Evolutionary conservation across 129 eudicot genomes (phyloP).

Genomic region (Pseudognaphalium luteoalbum): DNA sequence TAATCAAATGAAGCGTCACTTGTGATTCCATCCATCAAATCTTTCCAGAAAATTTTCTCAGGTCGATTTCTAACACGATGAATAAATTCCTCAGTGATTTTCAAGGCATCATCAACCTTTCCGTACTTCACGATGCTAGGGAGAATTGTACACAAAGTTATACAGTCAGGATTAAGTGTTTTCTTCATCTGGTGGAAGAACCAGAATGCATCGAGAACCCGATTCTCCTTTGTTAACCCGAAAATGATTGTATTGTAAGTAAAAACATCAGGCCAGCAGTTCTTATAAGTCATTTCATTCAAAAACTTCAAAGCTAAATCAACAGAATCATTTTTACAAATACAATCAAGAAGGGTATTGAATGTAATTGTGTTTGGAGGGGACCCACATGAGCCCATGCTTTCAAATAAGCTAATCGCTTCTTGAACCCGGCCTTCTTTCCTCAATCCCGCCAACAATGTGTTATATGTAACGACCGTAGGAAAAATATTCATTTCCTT

Average conservation of each 20-base stretch:
- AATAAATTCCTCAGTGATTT: constrained; percentile 47
- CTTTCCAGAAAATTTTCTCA: constrained; percentile 61
- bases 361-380: constrained; percentile 80
- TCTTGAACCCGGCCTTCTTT: constrained; percentile 81
- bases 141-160: constrained; percentile 68
- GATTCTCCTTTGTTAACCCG: constrained; percentile 64
- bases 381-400: constrained; percentile 59
- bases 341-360: constrained; percentile 82
- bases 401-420: constrained; percentile 55
- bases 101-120: constrained; percentile 67
- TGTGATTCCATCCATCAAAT: constrained; percentile 60
- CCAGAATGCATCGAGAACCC: constrained; percentile 78
- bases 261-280: constrained; percentile 76
- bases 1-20: constrained; percentile 48
- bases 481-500: constrained; percentile 75
- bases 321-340: constrained; percentile 80
- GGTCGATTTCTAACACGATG: constrained; percentile 28
- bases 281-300: constrained; percentile 55
- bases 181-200: constrained; percentile 91
- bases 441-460: constrained; percentile 80
- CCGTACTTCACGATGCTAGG: constrained; percentile 80
- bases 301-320: constrained; percentile 73
- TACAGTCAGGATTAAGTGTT: constrained; percentile 58
- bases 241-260: constrained; percentile 79
- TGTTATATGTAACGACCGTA: constrained; percentile 88